Base-by-base conservation (phyloP, 371 early-diverging fungal genomes). In the Syncephalastrum contaminatum region DNA sequence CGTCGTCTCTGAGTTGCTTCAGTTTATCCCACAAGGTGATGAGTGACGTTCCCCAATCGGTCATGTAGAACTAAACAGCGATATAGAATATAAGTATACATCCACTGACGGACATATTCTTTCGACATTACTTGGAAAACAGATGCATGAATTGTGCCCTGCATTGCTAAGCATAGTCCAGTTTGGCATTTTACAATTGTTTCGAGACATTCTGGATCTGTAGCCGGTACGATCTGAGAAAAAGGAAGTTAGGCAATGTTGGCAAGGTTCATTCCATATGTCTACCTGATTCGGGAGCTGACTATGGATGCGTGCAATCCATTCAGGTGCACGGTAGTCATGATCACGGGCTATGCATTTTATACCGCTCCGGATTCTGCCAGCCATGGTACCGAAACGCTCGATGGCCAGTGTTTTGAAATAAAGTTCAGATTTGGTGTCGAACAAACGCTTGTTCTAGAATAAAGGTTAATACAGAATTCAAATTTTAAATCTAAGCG, bases 391-490 rank as follows among this genome's bases (percentile, higher is more conserved):
- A 0, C 92, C 94, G 1, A 92, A 69, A 67, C 83, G 85, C 41
- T 95, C 93, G 4, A 94, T 77, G 4, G 92, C 91, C 55, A 94
- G 62, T 1, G 77, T 64, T 48, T 85, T 84, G 4, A 87, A 59
- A n/a, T 73, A 69, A 2, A 70, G 61, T 48, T 90, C 91, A 0
- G 83, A 62, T 43, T 81, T 82, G 10, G 72, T 63, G 43, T 83
- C 88, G 27, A 84, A 84, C 4, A 90, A 56, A 22, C 72, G 63
- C 20, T 70, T 82, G 36, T 84, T 73, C 88, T 79, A 30, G 43
- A 13, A 27, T 22, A 4, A 10, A 36, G 15, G 43, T 44, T 1
- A 49, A 30, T 43, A 30, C 36, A 8, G 7, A 30, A 8, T 10
- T 15, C 46, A 22, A 30, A 30, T 0, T 10, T 12, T 8, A 8